Conservation (phyloP, 768 basidiomycete species). For the Tulasnella calospora region DNA sequence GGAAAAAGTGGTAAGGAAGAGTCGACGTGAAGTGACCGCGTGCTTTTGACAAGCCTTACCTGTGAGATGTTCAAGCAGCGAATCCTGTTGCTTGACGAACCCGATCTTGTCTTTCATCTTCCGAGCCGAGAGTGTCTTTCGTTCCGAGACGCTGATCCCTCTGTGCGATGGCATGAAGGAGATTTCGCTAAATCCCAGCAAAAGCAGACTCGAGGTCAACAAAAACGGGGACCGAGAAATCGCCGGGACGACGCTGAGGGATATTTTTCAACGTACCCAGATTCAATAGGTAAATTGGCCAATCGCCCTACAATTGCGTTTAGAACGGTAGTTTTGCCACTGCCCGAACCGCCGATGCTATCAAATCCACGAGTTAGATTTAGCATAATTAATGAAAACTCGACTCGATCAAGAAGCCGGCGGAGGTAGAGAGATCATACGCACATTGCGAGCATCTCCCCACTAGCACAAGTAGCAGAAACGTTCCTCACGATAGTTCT, state of each 20-base stretch:
- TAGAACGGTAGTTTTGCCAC: conserved; percentile 40
- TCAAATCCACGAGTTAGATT: not conserved
- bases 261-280: conserved; percentile 31
- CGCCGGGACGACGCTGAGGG: not conserved
- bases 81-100: conserved; percentile 42
- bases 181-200: not conserved
- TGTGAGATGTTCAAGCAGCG: conserved; percentile 41
- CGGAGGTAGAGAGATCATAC: conserved; percentile 22
- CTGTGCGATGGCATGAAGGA: conserved; percentile 12
- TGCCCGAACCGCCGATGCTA: conserved; percentile 35
- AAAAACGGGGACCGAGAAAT: not conserved
- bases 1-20: not conserved
- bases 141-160: conserved; percentile 6
- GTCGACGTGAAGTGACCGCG: not conserved
- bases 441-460: conserved; percentile 42
- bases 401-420: not conserved
- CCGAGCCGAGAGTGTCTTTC: conserved; percentile 28
- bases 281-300: conserved; percentile 34
- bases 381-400: not conserved
- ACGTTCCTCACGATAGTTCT: conserved; percentile 36
- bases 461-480: conserved; percentile 34
- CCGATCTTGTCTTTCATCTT: conserved; percentile 37
- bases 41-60: conserved; percentile 29
- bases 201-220: conserved; percentile 22
- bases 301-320: conserved; percentile 37